Evolutionary conservation across 306 rosid species (phyloP).

Genomic region (Cercis canadensis): DNA sequence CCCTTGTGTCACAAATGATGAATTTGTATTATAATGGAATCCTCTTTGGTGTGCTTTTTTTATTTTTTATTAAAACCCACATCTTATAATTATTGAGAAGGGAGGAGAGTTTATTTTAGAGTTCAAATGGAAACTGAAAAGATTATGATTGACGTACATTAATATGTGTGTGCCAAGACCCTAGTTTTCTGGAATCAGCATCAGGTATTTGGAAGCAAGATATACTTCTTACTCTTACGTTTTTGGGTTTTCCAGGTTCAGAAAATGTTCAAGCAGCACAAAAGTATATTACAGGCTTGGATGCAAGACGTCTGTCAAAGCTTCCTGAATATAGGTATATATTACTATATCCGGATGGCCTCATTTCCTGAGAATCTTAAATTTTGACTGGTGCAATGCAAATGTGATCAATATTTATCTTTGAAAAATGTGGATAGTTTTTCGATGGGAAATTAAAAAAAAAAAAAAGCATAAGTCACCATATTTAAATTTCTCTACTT

Average conservation of each 20-base stretch:
- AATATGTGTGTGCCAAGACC: background rate
- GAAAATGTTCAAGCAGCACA: constrained; percentile 91
- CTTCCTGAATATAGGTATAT: constrained; percentile 77
- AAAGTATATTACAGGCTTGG: constrained; percentile 92
- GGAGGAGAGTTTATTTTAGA: too few relatives aligned
- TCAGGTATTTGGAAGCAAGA: constrained; percentile 17
- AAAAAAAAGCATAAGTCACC: too few relatives aligned
- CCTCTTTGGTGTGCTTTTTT: too few relatives aligned
- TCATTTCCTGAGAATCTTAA: background rate
- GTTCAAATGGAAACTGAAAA: too few relatives aligned
- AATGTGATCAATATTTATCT: too few relatives aligned
- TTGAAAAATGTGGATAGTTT: too few relatives aligned
- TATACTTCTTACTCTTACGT: constrained; percentile 6
- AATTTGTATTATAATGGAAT: too few relatives aligned
- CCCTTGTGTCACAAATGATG: too few relatives aligned
- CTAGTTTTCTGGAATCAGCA: constrained; percentile 1
- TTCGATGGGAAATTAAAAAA: too few relatives aligned
- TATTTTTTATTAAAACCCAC: too few relatives aligned
- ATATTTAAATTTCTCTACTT: too few relatives aligned
- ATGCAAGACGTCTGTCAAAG: constrained; percentile 89
- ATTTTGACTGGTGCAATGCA: background rate
- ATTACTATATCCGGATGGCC: background rate
- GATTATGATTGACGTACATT: background rate
- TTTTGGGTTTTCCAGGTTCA: constrained; percentile 59
- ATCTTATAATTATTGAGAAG: too few relatives aligned